Evolutionary conservation across 1,139 yeast genomes (phyloP).

Genomic region (Spathaspora sp.): DNA sequence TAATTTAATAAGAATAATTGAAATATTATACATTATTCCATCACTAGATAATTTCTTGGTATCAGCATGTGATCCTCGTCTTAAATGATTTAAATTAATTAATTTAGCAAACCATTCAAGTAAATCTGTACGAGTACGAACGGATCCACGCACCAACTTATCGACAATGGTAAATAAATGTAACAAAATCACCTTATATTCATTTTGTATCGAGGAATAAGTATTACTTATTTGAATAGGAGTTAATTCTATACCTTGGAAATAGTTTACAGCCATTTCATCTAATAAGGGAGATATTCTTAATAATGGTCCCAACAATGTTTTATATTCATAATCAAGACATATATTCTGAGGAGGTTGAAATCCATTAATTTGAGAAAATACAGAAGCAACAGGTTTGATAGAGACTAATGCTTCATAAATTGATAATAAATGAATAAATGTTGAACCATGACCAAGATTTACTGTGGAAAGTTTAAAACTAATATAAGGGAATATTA

Average conservation of each 20-base stretch:
- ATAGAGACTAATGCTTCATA: conserved; percentile 60
- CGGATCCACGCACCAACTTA: conserved; percentile 74
- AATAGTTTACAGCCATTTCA: conserved; percentile 42
- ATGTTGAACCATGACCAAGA: conserved; percentile 43
- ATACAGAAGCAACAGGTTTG: conserved; percentile 60
- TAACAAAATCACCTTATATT: conserved; percentile 55
- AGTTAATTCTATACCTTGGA: conserved; percentile 29
- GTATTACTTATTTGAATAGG: conserved; percentile 45
- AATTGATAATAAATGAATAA: conserved; percentile 51
- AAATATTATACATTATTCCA: conserved; percentile 78
- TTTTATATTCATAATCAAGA: conserved; percentile 53
- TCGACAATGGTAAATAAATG: conserved; percentile 69
- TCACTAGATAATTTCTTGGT: conserved; percentile 67
- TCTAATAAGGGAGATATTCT: conserved; percentile 69
- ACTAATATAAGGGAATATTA: conserved; percentile 51
- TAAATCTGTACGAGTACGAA: conserved; percentile 59
- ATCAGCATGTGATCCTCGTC: conserved; percentile 85
- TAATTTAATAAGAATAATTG: conserved; percentile 64
- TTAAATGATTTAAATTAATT: conserved; percentile 76
- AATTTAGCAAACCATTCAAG: conserved; percentile 69
- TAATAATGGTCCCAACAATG: conserved; percentile 77
- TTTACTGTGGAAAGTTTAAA: conserved; percentile 28
- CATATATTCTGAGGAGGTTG: conserved; percentile 45
- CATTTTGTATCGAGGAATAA: conserved; percentile 58
- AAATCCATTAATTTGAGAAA: conserved; percentile 59